Evolutionary conservation across 1,139 yeast species (phyloP), one percentile per base, ranked within the genome.

Genomic region (Pichia sp.): DNA sequence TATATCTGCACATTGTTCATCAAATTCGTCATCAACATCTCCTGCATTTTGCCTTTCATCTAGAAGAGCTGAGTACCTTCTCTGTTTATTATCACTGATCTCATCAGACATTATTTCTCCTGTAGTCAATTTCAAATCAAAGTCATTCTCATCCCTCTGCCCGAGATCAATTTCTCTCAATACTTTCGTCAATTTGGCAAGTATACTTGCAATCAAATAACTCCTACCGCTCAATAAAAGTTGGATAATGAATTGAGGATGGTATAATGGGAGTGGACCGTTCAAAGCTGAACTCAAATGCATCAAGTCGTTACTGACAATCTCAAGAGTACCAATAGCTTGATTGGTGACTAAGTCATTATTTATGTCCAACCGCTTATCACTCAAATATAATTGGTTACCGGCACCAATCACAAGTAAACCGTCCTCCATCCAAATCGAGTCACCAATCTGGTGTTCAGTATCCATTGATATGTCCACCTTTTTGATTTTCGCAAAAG

Each of bases 221-320:
- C 71, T 48, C 47, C 81, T 77, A 24, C 77, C 80, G 49, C 76
- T 72, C 50, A 81, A 79, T 14, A 88, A 58, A 4, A 81, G 65
- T 54, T 88, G 96, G 34, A 87, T 80, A 29, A 91, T 61, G 41
- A 86, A 71, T 56, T 87, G 96, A 0, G 98, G 98, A 52, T 91
- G 97, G 51, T 84, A 91, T 1, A 87, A 62, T 0, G 97, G 96
- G 24, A 91, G 58, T 0, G 94, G 93, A 21, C 96, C 96, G 59
- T 87, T 87, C 37, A 91, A 61, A 2, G 86, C 78, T 14, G 85
- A 64, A 30, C 83, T 84, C 39, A 87, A 66, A 40, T 73, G 77
- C 49, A 84, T 72, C 2, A 76, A 64, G 44, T 74, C 77, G 41
- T 68, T 66, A 6, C 64, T 61, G 16, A 62, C 58, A 38, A 70